Base-by-base conservation (phyloP, 2,329 filamentous ascomycete species). In the Zymoseptoria tritici region DNA sequence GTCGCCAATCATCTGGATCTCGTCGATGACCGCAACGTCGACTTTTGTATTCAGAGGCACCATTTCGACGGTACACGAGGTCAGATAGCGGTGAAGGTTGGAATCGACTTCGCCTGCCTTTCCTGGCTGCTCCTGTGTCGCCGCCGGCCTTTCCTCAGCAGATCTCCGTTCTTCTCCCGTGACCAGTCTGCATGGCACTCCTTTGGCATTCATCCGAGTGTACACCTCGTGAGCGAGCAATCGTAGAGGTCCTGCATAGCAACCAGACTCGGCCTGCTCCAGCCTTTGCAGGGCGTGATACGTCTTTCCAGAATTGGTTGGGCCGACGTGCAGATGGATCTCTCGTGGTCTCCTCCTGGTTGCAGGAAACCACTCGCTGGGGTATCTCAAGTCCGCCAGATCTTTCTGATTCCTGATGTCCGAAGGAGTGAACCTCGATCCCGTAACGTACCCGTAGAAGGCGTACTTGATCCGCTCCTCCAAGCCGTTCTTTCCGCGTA, bases 261-360 rank as follows among this genome's bases (percentile, higher is more conserved):
- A 86, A 49, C 94, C 94, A 8, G 80, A 82, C 29, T 86, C 81
- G 2, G 88, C 87, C 55, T 84, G 80, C 72, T 97, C 90, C 9
- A 99, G 81, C 11, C 88, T 85, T 75, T 96, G 87, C 64, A 99
- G 77, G 0, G 94, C 95, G 71, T 91, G 88, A 72, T 97, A 99
- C 0, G 95, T 99, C 79, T 99, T 99, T 59, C 94, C 94, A 0
- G 94, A 97, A 74, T 99, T 99, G 2, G 94, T 99, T 1, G 94
- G 94, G 0, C 94, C 94, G 55, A 99, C 91, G 69, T 99, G 94
- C 20, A 99, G 79, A 76, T 97, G 91, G 49, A 99, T 83, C 0
- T 85, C 93, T 52, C 94, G 83, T 69, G 92, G 89, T 67, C 94
- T 80, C 52, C 84, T 81, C 60, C 95, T 83, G 1, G 94, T 94